Base-by-base conservation (phyloP, 345 rosid genomes). In the Pistacia atlantica region DNA sequence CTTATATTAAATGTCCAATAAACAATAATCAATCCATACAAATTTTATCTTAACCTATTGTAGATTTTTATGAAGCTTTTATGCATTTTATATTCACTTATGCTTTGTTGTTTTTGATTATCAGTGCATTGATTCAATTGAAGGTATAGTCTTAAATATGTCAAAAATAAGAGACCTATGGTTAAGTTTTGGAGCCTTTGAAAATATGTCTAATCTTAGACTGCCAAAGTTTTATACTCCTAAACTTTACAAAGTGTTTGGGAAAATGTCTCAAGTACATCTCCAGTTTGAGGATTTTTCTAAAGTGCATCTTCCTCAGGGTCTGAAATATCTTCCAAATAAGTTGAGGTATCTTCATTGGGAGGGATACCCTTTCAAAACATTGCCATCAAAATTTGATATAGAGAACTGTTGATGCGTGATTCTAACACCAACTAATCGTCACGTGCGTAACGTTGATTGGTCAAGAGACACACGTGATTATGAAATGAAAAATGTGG, bases 141-240 rank as follows among this genome's bases (percentile, higher is more conserved):
- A 59, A 69, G 69, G 62, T 28, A 77, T 69, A 46, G 16, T 55
- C 51, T 9, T 80, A 31, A 22, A 80, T 64, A 70, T 65, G 69
- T 71, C 67, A 13, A 20, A 75, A 70, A 75, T 75, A 25, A 45
- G 20, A 45, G 52, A 18, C 20, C 3, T 80, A 7, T 20, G 58
- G 7, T 11, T 69, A 28, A 35, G 33, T 63, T 20, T 71, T 1
- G 20, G 33, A 18, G 79, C 57, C 10, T 75, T 80, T 42, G 35
- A 9, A 33, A 68, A 64, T 18, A 60, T 63, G 75, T 14, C 10
- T 11, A 74, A 70, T 52, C 71, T 80, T 51, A 38, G 68, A 67
- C 42, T 75, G 17, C 67, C 75, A 13, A 67, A 67, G 49, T 49
- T 67, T 31, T 49, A 67, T 18, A 67, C 28, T 45, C 25, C 20